Base-by-base conservation (phyloP, 345 rosid species). In the Bruguiera parviflora region DNA sequence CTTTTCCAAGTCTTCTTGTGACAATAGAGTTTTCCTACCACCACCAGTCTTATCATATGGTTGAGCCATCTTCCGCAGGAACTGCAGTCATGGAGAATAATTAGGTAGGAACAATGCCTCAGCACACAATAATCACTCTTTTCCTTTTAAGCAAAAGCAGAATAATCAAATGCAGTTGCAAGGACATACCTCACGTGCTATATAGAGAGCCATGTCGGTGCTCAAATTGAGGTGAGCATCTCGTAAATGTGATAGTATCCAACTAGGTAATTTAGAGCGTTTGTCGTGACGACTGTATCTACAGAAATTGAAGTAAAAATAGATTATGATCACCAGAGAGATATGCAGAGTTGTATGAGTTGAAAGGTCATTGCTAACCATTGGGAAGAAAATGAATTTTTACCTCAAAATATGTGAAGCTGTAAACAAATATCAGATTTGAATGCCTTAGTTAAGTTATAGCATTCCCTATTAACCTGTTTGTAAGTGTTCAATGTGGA, bases 231-330 rank as follows among this genome's bases (percentile, higher is more conserved):
- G 83, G 74, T 90, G 83, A 16, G 96, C 96, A 68, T 95, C 96
- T 33, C 84, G 89, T 59, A 92, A 78, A 82, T 87, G 98, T 15
- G 98, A 95, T 64, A 92, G 79, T 68, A 95, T 95, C 98, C 99
- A 95, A 43, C 96, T 85, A n/a, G 98, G 98, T 73, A 95, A 76
- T 72, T 95, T 95, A 47, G 98, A 92, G 21, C 96, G 96, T 82
- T 92, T 95, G 79, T 95, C 98, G 73, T 95, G 98, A 47, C 96
- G 92, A 79, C 96, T 92, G 82, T 95, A 92, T 85, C 99, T 95
- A 85, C 76, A 74, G 31, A 62, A 63, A 64, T 62, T 68, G 57
- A 32, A 52, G 20, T 33, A 27, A 46, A 10, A 61, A 49, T n/a
- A 24, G 21, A 25, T 33, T n/a, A 28, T 58, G 31, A 27, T 2